Percentiles rank a stretch among this genome's conserved stretches.
phyloP scores from a whole-genome alignment of 2,329 filamentous ascomycete genomes.

The Tolypocladium tundrense region DNA sequence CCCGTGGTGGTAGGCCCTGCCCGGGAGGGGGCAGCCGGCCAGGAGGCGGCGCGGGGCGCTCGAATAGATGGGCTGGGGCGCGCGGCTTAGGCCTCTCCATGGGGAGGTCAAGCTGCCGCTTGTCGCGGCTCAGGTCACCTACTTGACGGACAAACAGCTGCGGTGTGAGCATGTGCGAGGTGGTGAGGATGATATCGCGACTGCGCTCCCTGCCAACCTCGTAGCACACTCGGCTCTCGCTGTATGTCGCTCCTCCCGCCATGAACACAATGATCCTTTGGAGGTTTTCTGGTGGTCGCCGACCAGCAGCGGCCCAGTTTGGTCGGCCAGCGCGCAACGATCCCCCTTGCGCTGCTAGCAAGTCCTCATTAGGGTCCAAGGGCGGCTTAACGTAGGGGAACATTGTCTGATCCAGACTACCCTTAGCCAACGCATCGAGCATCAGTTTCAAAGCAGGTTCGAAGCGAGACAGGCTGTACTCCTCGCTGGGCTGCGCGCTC shows the following conservation, averaged over 20 bases:
- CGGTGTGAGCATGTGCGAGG: conserved; percentile 87
- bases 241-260: conserved; percentile 90
- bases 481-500: conserved; percentile 50
- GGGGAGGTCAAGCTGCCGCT: conserved; percentile 68
- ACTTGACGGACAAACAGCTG: conserved; percentile 74
- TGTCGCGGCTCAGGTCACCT: conserved; percentile 66
- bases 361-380: conserved; percentile 50
- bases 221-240: conserved; percentile 82
- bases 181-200: conserved; percentile 78
- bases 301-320: conserved; percentile 82
- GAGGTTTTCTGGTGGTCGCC: conserved; percentile 63
- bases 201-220: conserved; percentile 63
- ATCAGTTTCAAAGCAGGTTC: conserved; percentile 74
- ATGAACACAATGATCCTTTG: conserved; percentile 91
- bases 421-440: conserved; percentile 63
- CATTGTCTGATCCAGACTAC: conserved; percentile 51
- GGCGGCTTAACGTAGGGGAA: conserved; percentile 70
- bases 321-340: conserved; percentile 87
- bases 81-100: conserved; percentile 69
- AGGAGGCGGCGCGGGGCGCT: conserved; percentile 50
- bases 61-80: conserved; percentile 78
- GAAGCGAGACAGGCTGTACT: conserved; percentile 79
- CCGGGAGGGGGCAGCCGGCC: conserved; percentile 14
- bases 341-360: conserved; percentile 47
- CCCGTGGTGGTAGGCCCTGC: conserved; percentile 8